Evolutionary conservation across 192 early-diverging fungal species (phyloP).

Genomic region (Entomortierella chlamydospora): DNA sequence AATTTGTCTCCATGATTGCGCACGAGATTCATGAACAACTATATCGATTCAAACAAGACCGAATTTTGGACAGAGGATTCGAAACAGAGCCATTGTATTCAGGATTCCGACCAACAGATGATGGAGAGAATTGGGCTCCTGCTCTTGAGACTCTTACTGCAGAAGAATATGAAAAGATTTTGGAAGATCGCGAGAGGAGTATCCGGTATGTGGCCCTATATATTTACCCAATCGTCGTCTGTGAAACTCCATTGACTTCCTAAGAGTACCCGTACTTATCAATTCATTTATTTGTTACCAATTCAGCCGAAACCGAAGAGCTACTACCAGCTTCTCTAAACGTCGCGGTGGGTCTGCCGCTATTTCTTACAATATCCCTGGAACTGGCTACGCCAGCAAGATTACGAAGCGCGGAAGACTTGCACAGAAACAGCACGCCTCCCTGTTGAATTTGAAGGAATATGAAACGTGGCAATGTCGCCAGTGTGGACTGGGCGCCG

Average conservation of each 20-base stretch:
- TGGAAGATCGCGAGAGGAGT: constrained; percentile 66
- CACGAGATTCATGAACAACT: constrained; percentile 83
- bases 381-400: constrained; percentile 15
- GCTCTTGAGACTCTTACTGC: constrained; percentile 65
- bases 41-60: constrained; percentile 65
- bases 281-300: constrained; percentile 1
- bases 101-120: constrained; percentile 60
- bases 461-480: constrained; percentile 52
- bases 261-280: neutral
- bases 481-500: constrained; percentile 52
- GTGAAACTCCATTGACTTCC: neutral
- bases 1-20: constrained; percentile 82
- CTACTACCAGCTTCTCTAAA: constrained; percentile 38
- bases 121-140: constrained; percentile 65
- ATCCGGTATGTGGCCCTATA: constrained; percentile 56
- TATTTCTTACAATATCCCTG: constrained; percentile 1
- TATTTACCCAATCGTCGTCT: neutral
- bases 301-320: constrained; percentile 55
- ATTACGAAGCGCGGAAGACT: constrained; percentile 18
- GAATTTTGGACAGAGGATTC: constrained; percentile 58
- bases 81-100: constrained; percentile 58
- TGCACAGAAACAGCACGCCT: neutral
- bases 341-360: constrained; percentile 17
- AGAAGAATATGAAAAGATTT: constrained; percentile 70
- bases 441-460: constrained; percentile 22